phyloP scores from a whole-genome alignment of 2,329 filamentous ascomycete genomes.

The Calonectria ilicicola region DNA sequence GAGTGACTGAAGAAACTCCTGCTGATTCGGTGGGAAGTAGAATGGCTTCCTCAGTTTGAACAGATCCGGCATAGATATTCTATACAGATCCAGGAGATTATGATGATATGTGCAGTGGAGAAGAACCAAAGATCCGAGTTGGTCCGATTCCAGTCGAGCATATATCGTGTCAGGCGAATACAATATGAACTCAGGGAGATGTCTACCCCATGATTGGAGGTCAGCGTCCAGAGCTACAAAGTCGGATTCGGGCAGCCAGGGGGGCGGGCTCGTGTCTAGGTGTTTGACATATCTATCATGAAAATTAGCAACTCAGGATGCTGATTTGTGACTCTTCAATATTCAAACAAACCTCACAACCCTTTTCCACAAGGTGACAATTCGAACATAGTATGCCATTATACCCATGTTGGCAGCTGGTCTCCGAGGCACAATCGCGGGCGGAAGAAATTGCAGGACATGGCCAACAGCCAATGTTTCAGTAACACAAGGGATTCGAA shows the following conservation, averaged over 20 bases:
- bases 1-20: conserved; percentile 49
- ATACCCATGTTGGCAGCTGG: conserved; percentile 58
- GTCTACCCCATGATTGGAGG: conserved; percentile 53
- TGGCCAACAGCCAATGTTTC: conserved; percentile 55
- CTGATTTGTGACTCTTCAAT: background rate
- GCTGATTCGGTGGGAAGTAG: conserved; percentile 53
- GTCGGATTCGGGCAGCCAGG: conserved; percentile 57
- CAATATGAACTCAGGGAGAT: conserved; percentile 57
- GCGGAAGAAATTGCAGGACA: conserved; percentile 53
- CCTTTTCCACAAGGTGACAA: conserved; percentile 55
- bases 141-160: conserved; percentile 58
- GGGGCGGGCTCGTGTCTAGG: conserved; percentile 52
- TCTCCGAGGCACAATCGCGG: conserved; percentile 52
- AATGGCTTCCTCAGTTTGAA: conserved; percentile 57
- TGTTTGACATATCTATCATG: conserved; percentile 55
- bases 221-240: conserved; percentile 56
- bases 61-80: conserved; percentile 58
- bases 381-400: conserved; percentile 57
- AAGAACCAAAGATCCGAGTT: conserved; percentile 57
- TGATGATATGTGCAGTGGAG: conserved; percentile 61
- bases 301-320: conserved; percentile 18
- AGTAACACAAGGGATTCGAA: conserved; percentile 54
- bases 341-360: conserved; percentile 49
- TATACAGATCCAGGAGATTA: conserved; percentile 59
- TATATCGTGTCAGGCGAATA: conserved; percentile 59